A percentile compares a stretch with the other conserved stretches of the same genome.
Evolutionary conservation across 305 asterid species (phyloP).

Genomic region (Fraxinus latifolia): DNA sequence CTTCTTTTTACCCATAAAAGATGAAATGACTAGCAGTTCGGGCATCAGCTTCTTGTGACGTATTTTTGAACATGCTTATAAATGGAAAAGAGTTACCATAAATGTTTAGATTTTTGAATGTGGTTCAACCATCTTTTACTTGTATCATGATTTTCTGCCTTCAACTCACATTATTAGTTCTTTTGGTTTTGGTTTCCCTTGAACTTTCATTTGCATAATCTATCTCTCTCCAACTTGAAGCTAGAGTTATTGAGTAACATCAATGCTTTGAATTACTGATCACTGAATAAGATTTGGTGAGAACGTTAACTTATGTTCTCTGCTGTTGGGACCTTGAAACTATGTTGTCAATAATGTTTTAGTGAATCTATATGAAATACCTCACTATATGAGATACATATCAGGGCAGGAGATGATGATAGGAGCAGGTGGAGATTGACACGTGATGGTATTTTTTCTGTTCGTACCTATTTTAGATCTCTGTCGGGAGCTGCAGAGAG

Average conservation of each 20-base stretch:
- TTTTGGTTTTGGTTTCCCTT: neutral
- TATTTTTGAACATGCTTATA: neutral
- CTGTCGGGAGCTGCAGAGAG: too few species aligned
- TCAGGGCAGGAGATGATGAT: too few species aligned
- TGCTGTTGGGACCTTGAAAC: neutral
- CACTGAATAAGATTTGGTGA: neutral
- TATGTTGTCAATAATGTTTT: neutral
- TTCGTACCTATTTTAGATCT: too few species aligned
- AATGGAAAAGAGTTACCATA: neutral
- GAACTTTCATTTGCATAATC: neutral
- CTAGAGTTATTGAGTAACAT: neutral
- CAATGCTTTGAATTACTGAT: constrained; percentile 14
- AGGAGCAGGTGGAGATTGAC: too few species aligned
- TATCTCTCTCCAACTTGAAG: neutral
- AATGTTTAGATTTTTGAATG: neutral
- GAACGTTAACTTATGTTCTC: constrained; percentile 5
- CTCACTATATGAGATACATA: too few species aligned
- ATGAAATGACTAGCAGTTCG: neutral
- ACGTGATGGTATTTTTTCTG: too few species aligned
- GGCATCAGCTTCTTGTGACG: neutral
- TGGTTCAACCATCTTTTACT: neutral
- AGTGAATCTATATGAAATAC: constrained; percentile 14
- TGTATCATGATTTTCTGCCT: neutral
- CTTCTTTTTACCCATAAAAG: neutral
- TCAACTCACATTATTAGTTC: neutral